Evolutionary conservation across 2,329 filamentous ascomycete genomes (phyloP), one percentile per base, ranked within the genome.

Genomic region (Celoporthe dispersa): DNA sequence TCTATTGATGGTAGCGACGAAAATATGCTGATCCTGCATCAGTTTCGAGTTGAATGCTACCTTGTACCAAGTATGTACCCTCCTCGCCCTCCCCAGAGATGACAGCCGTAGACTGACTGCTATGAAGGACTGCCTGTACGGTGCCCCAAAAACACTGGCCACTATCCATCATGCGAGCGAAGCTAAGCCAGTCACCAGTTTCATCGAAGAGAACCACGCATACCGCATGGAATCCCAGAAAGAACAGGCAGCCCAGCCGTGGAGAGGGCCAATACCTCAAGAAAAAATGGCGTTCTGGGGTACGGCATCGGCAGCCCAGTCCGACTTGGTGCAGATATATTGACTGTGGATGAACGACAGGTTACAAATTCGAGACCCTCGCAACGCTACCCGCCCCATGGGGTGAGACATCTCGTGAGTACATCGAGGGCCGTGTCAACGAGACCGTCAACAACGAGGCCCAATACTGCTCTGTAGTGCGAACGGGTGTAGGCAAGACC

Each of bases 21-120:
- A 5, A 19, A 6, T 14, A 53, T 61, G 22, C 66, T 74, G 69
- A 55, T 75, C 70, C 75, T 76, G n/a, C 55, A 62, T 71, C 76
- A 94, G 92, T 64, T 98, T 97, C 76, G 92, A 97, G 79, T 97
- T 99, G 94, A 97, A 98, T 78, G 95, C 94, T 64, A 98, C 95
- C 2, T 85, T 90, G 65, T 96, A 94, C 77, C 92, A 98, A 84
- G 94, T 96, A 81, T 79, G 88, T 63, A 39, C 2, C 35, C 37
- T 31, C 60, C 48, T 48, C 25, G 31, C 66, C 71, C 73, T 69
- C 70, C 63, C 73, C 71, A 59, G 28, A 79, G 12, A 65, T 51
- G 55, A 14, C n/a, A 51, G n/a, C 14, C 28, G 65, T 53, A 44
- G 62, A 64, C 71, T 74, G 62, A 75, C 71, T 67, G 33, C 59